Percentiles rank a stretch among this genome's conserved stretches.
Evolutionary conservation across 202 grass and related monocot genomes (phyloP).

Genomic region (Schoenoplectus triqueter): DNA sequence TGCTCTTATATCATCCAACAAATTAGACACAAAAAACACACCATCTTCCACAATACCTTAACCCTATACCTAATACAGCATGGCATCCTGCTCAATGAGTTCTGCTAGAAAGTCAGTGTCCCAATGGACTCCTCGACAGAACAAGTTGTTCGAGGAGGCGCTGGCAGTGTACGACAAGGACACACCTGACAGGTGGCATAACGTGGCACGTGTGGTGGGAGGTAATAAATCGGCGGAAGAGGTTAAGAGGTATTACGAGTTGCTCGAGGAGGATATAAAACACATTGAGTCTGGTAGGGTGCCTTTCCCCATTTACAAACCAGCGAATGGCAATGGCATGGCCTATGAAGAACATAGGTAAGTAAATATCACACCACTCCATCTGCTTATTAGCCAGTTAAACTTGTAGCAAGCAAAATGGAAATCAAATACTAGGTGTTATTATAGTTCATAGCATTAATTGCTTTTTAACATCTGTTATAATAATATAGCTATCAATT

Average conservation of each 20-base stretch:
- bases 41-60: background rate
- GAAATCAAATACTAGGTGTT: no score
- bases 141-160: conserved; percentile 81
- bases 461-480: no score
- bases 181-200: conserved; percentile 82
- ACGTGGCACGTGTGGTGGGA: conserved; percentile 63
- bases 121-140: conserved; percentile 65
- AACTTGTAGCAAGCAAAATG: no score
- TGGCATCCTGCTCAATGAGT: conserved; percentile 64
- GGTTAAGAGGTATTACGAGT: conserved; percentile 62
- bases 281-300: conserved; percentile 67
- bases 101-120: conserved; percentile 40
- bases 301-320: conserved; percentile 62
- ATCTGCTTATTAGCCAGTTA: no score
- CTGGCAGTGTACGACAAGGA: conserved; percentile 80
- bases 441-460: no score
- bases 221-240: conserved; percentile 60
- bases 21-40: background rate
- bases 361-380: background rate
- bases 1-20: conserved; percentile 33
- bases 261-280: conserved; percentile 57
- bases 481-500: no score
- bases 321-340: conserved; percentile 31
- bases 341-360: conserved; percentile 48
- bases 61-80: background rate